These are phyloP conservation scores for Pseudogymnoascus sp. DNA, from an alignment of 2,329 filamentous ascomycete species.

Conservation along the genomic window DNA sequence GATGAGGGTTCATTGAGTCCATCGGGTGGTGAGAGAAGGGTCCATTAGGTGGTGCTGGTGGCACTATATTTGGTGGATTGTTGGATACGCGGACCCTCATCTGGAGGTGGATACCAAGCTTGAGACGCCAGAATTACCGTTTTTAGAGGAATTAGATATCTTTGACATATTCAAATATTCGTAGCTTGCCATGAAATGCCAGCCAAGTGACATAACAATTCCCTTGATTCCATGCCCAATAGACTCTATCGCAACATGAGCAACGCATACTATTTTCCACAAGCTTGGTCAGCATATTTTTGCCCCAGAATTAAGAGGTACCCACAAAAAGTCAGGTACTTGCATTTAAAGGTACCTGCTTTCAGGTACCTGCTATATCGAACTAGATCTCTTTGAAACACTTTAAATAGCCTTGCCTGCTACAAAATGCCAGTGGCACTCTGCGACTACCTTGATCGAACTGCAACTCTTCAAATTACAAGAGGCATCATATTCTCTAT, in stretches of 20 bases:
- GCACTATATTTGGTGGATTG: background rate
- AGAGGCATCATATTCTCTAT: background rate
- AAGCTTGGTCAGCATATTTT: too few species aligned
- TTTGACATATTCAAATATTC: background rate
- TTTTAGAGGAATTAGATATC: background rate
- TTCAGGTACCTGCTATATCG: background rate
- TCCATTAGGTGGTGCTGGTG: background rate
- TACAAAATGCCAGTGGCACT: too few species aligned
- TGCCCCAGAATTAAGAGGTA: too few species aligned
- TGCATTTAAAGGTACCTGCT: background rate
- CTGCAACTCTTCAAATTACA: too few species aligned
- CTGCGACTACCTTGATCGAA: too few species aligned
- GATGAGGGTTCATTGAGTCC: too few species aligned
- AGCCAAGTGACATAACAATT: background rate
- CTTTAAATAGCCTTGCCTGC: background rate
- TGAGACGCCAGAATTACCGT: background rate
- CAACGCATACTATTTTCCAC: too few species aligned
- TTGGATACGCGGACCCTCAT: background rate
- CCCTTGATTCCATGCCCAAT: too few species aligned
- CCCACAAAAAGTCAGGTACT: too few species aligned
- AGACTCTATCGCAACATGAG: too few species aligned
- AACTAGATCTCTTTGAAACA: background rate
- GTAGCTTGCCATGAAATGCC: background rate
- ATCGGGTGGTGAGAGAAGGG: background rate
- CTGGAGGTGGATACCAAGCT: background rate